These are phyloP conservation scores for Fallopia convolvulus DNA, from an alignment of 148 eudicot species.

Conservation along the genomic window DNA sequence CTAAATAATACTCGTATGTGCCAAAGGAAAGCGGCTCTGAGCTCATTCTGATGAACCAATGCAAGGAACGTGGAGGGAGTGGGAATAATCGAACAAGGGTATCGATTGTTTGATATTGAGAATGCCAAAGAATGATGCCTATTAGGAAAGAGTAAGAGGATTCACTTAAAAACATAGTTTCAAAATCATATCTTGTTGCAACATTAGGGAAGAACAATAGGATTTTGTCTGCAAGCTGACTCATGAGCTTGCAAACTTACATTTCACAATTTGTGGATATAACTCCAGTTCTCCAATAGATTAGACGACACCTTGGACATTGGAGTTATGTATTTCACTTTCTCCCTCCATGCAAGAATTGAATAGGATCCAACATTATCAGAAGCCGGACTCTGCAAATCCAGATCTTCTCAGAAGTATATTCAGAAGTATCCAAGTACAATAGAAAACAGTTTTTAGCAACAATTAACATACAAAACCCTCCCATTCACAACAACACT, in stretches of 20 bases:
- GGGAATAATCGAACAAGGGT: no score
- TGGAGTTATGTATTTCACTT: not conserved
- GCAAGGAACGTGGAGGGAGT: no score
- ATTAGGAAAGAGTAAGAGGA: no score
- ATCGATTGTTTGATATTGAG: no score
- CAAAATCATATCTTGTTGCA: no score
- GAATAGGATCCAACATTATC: slow-evolving; percentile 8
- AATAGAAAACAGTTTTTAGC: not conserved
- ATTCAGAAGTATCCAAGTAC: not conserved
- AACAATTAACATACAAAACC: slow-evolving; percentile 8
- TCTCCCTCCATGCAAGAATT: slow-evolving; percentile 5
- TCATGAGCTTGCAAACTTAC: no score
- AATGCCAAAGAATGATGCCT: no score
- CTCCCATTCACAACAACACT: slow-evolving; percentile 1
- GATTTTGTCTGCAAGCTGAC: not conserved
- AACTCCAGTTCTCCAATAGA: not conserved
- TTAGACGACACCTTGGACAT: not conserved
- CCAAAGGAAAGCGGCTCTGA: no score
- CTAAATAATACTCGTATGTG: no score
- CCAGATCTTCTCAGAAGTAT: not conserved
- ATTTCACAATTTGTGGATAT: not conserved
- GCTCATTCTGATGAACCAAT: no score
- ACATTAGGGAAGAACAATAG: not conserved
- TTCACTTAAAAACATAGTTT: no score
- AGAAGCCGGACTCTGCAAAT: not conserved